These are phyloP conservation scores for Leccinum glutinopallens DNA, from an alignment of 1,284 basidiomycete species.

Conservation along the genomic window DNA sequence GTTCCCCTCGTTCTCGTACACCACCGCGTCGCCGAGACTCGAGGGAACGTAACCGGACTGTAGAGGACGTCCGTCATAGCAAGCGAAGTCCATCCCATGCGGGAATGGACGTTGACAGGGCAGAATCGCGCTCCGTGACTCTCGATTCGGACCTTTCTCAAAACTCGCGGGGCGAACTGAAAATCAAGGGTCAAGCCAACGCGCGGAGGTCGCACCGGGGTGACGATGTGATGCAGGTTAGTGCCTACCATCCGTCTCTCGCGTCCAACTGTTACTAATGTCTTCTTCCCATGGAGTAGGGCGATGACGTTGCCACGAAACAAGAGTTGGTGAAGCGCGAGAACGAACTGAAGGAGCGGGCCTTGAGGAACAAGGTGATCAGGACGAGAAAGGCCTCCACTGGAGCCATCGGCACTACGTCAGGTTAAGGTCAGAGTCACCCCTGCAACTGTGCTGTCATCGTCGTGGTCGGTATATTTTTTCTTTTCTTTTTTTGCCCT, in stretches of 20 bases:
- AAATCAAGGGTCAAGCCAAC: constrained; percentile 65
- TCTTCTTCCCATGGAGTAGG: constrained; percentile 24
- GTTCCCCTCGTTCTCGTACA: constrained; percentile 32
- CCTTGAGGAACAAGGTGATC: constrained; percentile 79
- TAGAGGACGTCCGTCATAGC: constrained; percentile 29
- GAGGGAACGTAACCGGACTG: constrained; percentile 27
- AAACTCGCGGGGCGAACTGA: constrained; percentile 51
- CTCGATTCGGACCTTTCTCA: constrained; percentile 38
- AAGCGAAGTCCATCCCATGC: constrained; percentile 30
- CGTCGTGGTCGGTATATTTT: constrained; percentile 24
- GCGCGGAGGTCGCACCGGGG: constrained; percentile 58
- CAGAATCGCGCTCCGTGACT: constrained; percentile 23
- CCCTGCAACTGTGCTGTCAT: not conserved
- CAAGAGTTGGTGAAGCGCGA: constrained; percentile 61
- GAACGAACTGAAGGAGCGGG: constrained; percentile 75
- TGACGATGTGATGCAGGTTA: constrained; percentile 37
- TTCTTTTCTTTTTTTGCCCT: constrained; percentile 13
- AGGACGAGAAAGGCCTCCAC: constrained; percentile 58
- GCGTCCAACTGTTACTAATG: not conserved
- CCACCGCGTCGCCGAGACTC: constrained; percentile 34
- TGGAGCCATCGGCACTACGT: constrained; percentile 20
- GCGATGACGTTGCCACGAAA: constrained; percentile 18
- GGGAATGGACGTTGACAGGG: constrained; percentile 49
- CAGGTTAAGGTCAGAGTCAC: constrained; percentile 23
- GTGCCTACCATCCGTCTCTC: constrained; percentile 18